A percentile compares a stretch with the other conserved stretches of the same genome.
Evolutionary conservation across 2,329 filamentous ascomycete species (phyloP).

Genomic region (Exophiala lecanii-corni): DNA sequence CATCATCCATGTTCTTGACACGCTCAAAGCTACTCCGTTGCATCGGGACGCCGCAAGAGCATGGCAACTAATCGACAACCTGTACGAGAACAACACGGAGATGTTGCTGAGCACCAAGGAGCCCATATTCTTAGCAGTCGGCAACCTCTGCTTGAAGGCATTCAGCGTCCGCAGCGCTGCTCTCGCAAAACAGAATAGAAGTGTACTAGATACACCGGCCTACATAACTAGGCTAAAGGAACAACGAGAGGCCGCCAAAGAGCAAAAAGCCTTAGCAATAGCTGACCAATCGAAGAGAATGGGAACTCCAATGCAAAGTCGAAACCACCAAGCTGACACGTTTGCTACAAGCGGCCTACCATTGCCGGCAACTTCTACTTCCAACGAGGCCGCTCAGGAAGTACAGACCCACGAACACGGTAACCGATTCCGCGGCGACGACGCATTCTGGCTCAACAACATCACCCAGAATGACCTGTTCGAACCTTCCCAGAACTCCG

Average conservation of each 20-base stretch:
- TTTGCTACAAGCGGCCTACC: no score
- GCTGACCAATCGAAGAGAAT: no score
- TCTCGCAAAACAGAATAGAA: conserved; percentile 11
- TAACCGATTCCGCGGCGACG: no score
- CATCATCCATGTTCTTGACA: conserved; percentile 35
- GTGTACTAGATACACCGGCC: background rate
- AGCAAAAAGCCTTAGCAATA: no score
- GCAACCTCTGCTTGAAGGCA: conserved; percentile 33
- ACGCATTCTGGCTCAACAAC: background rate
- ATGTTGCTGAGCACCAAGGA: conserved; percentile 28
- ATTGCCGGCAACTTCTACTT: no score
- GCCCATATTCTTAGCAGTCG: conserved; percentile 31
- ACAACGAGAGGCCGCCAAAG: background rate
- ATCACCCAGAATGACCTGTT: no score
- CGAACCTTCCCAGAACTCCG: no score
- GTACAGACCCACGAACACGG: no score
- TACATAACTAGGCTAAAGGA: background rate
- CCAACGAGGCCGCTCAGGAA: no score
- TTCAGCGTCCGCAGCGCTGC: conserved; percentile 25
- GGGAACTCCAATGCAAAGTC: no score
- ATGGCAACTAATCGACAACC: conserved; percentile 32
- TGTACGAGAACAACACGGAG: conserved; percentile 33
- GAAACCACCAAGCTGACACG: no score
- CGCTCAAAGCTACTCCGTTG: conserved; percentile 32
- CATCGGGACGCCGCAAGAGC: conserved; percentile 31